Evolutionary conservation across 371 early-diverging fungal species (phyloP), one percentile per base, ranked within the genome.

Genomic region (Sporodiniella umbellata): DNA sequence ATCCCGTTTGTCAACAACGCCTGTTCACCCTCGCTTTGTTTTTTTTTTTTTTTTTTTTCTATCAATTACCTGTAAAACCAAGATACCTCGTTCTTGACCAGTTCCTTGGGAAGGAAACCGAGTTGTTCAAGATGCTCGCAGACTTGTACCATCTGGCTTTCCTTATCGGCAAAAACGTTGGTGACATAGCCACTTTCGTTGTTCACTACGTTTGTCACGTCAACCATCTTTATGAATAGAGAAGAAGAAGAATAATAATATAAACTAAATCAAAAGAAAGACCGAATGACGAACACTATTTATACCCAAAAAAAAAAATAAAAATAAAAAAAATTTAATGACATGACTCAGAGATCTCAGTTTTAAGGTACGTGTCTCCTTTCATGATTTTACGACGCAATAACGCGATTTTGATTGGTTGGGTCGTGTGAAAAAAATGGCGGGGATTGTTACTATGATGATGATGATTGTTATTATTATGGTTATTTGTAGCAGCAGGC

Each of bases 51-150:
- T n/a, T n/a, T 14, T n/a, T 28, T 21, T n/a, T 15, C 35, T 80
- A n/a, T n/a, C n/a, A n/a, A n/a, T 63, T 80, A 92, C 90, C 85
- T 84, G 72, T 97, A 98, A 81, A 98, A 98, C 96, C 97, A 98
- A 12, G 79, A 70, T 26, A 96, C 94, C 68, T 98, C 97, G 49
- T 88, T 86, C 45, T 87, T 66, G 53, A 96, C 92, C 43, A 96
- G 80, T 48, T 88, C 88, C 54, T 84, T 78, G 26, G 97, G 98
- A 47, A 98, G 84, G 63, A 91, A 93, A 37, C 94, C 96, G 68
- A 90, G 87, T 58, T 89, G 84, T 52, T 83, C 81, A 50, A 98
- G 72, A 64, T 90, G 81, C 37, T 79, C 75, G 59, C 83, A 79
- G 58, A 98, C 97, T 62, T 88, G 77, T 30, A 80, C 72, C 86